Evolutionary conservation across 345 rosid genomes (phyloP), one percentile per base, ranked within the genome.

Genomic region (Psidium guajava): DNA sequence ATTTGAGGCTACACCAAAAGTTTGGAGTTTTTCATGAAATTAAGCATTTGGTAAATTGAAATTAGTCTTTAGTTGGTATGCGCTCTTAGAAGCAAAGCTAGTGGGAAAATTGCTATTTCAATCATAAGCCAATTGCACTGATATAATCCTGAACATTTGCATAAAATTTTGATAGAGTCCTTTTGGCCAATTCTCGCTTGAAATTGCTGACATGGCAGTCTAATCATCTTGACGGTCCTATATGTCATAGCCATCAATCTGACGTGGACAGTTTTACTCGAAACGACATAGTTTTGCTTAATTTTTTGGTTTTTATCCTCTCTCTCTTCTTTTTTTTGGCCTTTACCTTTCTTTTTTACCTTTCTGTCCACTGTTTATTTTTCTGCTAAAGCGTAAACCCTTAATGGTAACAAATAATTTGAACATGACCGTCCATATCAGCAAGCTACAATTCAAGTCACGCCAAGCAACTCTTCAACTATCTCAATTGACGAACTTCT

Each of bases 251-350:
- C 21, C 55, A 54, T 20, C 8, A 20, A 59, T 13, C 4, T 6
- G 1, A 59, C 0, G 8, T 3, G 1, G 27, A 59, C 5, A 61
- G 15, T 42, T 61, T 61, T 61, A 61, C 20, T 61, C 2, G 1
- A 14, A 61, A 61, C 1, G 1, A 61, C 32, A 61, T 11, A 0
- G 0, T 28, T 61, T 27, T 61, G 21, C 74, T 28, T 28, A 61
- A 61, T 61, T 28, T 61, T 6, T 21, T 59, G 0, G 2, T 59
- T 59, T 25, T 5, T 59, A 2, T 59, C 73, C 18, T n/a, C n/a
- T n/a, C n/a, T n/a, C n/a, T 58, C 0, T n/a, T 25, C 0, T 5
- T 0, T 58, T 10, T 9, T 55, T 22, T 36, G 36, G 1, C 1
- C 11, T 24, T 24, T 56, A 24, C 22, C n/a, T 24, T 56, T 24